Conservation (phyloP, 2,329 filamentous ascomycete species). For the Fonsecaea multimorphosa region DNA sequence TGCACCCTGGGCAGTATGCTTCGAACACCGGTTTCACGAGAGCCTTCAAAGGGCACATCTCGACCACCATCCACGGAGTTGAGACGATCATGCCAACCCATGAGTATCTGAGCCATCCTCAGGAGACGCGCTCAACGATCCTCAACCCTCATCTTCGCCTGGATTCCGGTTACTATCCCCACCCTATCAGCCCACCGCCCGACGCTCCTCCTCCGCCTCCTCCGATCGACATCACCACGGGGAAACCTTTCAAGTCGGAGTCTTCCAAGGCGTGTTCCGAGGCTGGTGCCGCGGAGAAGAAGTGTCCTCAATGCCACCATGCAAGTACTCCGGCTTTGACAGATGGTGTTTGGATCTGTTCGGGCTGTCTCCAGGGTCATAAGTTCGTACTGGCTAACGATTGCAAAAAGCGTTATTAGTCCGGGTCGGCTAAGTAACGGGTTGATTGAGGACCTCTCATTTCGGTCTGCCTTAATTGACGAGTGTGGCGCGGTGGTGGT, state of each 20-base stretch:
- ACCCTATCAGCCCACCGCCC: slow-evolving; percentile 9
- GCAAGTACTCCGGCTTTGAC: background rate
- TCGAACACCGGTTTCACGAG: slow-evolving; percentile 13
- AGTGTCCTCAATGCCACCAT: slow-evolving; percentile 14
- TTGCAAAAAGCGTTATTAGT: slow-evolving; percentile 4
- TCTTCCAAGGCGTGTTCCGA: background rate
- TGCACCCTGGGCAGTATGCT: background rate
- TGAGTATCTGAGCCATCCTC: slow-evolving; percentile 20
- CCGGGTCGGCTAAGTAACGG: background rate
- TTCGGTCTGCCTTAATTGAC: background rate
- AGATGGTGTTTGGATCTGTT: slow-evolving; percentile 11
- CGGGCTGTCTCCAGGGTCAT: slow-evolving; percentile 15
- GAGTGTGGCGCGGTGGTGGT: background rate
- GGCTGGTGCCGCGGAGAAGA: background rate
- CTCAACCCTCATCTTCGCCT: slow-evolving; percentile 10
- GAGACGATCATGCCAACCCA: slow-evolving; percentile 26
- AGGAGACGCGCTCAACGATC: slow-evolving; percentile 18
- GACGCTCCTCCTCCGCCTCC: slow-evolving; percentile 19
- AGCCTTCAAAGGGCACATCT: slow-evolving; percentile 19
- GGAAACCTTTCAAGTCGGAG: slow-evolving; percentile 6
- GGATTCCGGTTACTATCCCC: slow-evolving; percentile 8
- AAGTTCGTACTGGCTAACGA: slow-evolving; percentile 6
- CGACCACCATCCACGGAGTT: slow-evolving; percentile 21
- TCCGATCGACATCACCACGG: slow-evolving; percentile 14
- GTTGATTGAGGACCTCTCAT: background rate